Percentiles rank a stretch among this genome's conserved stretches.
phyloP scores from a whole-genome alignment of 495 filamentous ascomycete genomes.

The Aspergillus carlsbadensis region DNA sequence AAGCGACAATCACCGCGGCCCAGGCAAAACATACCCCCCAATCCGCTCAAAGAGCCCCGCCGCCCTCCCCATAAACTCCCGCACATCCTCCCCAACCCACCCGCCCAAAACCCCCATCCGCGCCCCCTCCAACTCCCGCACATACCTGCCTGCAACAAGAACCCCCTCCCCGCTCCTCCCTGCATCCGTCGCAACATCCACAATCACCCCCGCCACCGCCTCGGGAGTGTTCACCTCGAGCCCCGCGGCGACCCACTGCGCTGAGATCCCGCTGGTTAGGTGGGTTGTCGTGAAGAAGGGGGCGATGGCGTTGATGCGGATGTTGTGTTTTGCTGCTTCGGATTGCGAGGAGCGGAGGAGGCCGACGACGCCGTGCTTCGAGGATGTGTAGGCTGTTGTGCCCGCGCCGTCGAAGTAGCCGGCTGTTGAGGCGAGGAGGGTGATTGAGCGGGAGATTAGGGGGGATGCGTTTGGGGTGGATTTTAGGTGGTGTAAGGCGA shows the following conservation, averaged over 20 bases:
- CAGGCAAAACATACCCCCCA: slow-evolving; percentile 31
- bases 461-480: background rate
- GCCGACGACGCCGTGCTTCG: slow-evolving; percentile 19
- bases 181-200: slow-evolving; percentile 14
- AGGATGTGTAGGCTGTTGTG: slow-evolving; percentile 15
- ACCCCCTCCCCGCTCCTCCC: slow-evolving; percentile 11
- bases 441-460: background rate
- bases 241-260: slow-evolving; percentile 5
- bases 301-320: slow-evolving; percentile 19
- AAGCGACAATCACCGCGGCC: slow-evolving; percentile 10
- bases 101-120: slow-evolving; percentile 17
- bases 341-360: slow-evolving; percentile 14
- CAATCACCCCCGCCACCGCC: slow-evolving; percentile 10
- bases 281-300: slow-evolving; percentile 18
- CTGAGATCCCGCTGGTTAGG: slow-evolving; percentile 7
- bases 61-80: slow-evolving; percentile 24
- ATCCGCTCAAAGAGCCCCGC: slow-evolving; percentile 29
- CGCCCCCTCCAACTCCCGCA: slow-evolving; percentile 26
- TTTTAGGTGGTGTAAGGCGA: background rate
- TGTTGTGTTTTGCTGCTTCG: background rate
- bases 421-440: background rate
- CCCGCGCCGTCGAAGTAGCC: slow-evolving; percentile 1
- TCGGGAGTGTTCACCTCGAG: slow-evolving; percentile 12
- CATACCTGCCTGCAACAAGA: slow-evolving; percentile 26
- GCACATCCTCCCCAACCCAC: slow-evolving; percentile 30